Evolutionary conservation across 192 early-diverging fungal species (phyloP).

Genomic region (Lunasporangiospora selenospora): DNA sequence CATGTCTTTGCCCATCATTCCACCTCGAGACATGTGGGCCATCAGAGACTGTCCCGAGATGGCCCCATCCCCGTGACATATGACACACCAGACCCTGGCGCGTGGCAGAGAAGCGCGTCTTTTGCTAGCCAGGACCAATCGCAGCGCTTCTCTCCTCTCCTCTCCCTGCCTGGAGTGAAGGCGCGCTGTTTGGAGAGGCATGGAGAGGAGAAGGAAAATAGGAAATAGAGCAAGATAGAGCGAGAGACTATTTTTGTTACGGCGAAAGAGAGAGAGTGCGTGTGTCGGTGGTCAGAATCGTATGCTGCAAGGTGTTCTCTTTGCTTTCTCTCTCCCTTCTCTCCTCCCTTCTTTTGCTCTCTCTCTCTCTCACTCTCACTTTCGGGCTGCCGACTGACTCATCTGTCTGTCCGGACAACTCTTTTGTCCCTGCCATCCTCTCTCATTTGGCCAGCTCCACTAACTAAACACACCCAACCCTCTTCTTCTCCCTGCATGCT

Average conservation of each 20-base stretch:
- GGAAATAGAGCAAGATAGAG: conserved; percentile 8
- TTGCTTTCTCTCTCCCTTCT: background rate
- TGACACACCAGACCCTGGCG: no score
- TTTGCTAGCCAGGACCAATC: no score
- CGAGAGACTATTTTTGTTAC: background rate
- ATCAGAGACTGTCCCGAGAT: no score
- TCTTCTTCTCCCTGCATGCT: background rate
- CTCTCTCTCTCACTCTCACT: background rate
- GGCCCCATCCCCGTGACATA: no score
- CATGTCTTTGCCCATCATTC: no score
- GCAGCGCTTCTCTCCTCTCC: no score
- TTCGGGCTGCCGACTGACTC: background rate
- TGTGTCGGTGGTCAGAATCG: no score
- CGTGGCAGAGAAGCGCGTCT: no score
- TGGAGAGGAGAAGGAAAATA: background rate
- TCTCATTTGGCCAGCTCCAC: no score
- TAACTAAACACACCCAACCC: no score
- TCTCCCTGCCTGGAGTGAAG: no score
- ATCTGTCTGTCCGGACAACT: background rate
- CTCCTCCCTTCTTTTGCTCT: background rate
- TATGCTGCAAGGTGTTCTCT: background rate
- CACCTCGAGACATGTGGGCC: no score
- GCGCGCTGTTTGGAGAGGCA: background rate
- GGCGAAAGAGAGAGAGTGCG: background rate
- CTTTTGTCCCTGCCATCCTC: background rate